Conservation (phyloP, 169 alveolate genomes). For the Miamiensis avidus region DNA sequence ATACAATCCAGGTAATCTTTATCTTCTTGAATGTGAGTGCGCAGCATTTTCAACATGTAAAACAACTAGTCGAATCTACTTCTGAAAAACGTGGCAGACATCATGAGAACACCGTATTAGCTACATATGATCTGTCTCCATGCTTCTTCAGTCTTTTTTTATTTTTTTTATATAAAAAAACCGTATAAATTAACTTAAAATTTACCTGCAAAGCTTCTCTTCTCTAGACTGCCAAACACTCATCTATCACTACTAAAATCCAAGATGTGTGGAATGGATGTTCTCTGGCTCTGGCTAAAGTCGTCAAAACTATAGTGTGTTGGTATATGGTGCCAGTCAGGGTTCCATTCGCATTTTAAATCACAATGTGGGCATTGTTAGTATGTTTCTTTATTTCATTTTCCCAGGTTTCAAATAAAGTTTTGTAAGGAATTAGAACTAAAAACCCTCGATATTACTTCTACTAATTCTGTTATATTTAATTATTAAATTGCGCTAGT, state of each 20-base stretch:
- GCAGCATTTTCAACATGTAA: background rate
- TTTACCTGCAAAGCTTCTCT: slow-evolving; percentile 1
- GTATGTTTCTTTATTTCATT: background rate
- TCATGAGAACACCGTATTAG: background rate
- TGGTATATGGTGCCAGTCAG: background rate
- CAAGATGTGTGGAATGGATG: background rate
- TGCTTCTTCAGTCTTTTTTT: background rate
- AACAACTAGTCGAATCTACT: background rate
- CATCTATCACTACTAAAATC: background rate
- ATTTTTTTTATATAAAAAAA: no score
- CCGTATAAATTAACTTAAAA: no score
- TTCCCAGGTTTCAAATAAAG: background rate
- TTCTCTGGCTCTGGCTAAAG: background rate
- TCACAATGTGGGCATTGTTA: background rate
- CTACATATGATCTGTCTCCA: background rate
- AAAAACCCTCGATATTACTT: background rate
- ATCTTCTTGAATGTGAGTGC: background rate
- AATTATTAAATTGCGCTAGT: background rate
- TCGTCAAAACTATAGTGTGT: background rate
- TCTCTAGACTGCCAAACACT: background rate
- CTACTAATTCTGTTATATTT: background rate
- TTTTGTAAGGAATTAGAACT: background rate
- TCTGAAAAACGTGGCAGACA: slow-evolving; percentile 5
- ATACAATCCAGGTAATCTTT: background rate
- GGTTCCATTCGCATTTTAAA: background rate